Evolutionary conservation across 2,329 filamentous ascomycete genomes (phyloP).

Genomic region (Aspergillus thermomutatus): DNA sequence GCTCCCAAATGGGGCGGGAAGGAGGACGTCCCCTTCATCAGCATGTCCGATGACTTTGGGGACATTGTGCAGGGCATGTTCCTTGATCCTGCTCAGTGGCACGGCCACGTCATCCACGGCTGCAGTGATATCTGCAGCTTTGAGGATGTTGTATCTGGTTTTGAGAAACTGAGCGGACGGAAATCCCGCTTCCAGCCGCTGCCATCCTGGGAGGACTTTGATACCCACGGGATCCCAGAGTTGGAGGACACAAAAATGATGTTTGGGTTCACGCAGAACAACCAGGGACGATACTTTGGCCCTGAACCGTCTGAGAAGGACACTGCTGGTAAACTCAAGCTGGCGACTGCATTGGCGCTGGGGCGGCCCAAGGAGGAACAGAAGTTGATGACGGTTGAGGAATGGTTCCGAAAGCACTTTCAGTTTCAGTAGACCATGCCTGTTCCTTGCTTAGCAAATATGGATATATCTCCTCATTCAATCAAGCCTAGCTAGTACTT

Average conservation of each 20-base stretch:
- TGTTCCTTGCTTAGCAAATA: too few species aligned
- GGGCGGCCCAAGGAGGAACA: background rate
- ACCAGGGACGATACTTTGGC: conserved; percentile 8
- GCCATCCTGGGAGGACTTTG: conserved; percentile 10
- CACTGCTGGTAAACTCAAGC: conserved; percentile 5
- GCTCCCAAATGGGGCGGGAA: conserved; percentile 41
- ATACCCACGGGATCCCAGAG: conserved; percentile 7
- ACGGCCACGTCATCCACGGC: conserved; percentile 36
- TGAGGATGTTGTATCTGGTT: conserved; percentile 21
- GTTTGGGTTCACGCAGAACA: conserved; percentile 12
- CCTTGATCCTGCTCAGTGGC: conserved; percentile 38
- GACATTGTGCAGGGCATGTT: conserved; percentile 48
- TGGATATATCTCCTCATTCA: too few species aligned
- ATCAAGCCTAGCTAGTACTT: too few species aligned
- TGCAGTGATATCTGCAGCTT: conserved; percentile 35
- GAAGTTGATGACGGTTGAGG: background rate
- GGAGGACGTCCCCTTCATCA: conserved; percentile 38
- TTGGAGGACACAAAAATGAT: conserved; percentile 10
- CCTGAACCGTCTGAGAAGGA: conserved; percentile 4
- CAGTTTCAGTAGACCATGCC: background rate
- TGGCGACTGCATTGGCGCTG: background rate
- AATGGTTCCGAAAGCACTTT: background rate
- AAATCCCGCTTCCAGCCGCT: conserved; percentile 7
- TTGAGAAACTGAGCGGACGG: background rate
- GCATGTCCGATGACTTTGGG: conserved; percentile 43